Evolutionary conservation across 257 asterid genomes (phyloP), one percentile per base, ranked within the genome.

Genomic region (Penstemon barbatus): DNA sequence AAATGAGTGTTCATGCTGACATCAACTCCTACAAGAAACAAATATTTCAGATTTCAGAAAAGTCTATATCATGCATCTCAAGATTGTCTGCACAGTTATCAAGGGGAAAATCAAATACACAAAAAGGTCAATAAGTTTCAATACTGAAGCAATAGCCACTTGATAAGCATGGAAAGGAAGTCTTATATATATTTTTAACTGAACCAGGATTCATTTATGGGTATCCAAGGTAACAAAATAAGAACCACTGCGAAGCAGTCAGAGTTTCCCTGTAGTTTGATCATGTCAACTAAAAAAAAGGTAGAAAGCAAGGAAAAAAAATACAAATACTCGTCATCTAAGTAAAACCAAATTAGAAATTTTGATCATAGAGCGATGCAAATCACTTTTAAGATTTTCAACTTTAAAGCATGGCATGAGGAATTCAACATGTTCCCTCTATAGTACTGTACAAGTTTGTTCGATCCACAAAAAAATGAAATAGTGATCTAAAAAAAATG

Each of bases 1-100:
- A 87, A 70, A 66, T 85, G 89, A 7, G 95, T 81, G 77, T 87
- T 87, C 95, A 87, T 87, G 80, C 91, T 87, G 67, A 83, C 84
- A 81, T 83, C 91, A 77, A 83, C 95, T 68, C 91, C 89, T 83
- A 40, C 6, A 48, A 45, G 50, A 58, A 6, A 19, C 70, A 51
- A 51, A 7, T 7, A 49, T 57, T n/a, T 52, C 15, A 63, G 15
- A 51, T 41, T 7, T 72, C 68, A 54, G 66, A 56, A 4, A 46
- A 19, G 33, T 72, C 54, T 38, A 61, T 46, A 54, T 61, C 6
- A 38, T 8, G 39, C 37, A 18, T 52, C 61, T 55, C 61, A 70
- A 36, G 11, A 67, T 36, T 42, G 53, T 43, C 42, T 18, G 4
- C 12, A 54, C 33, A 38, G 46, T 57, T 15, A 10, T 18, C 49